phyloP scores from a whole-genome alignment of 306 rosid species.

The Castanea sativa region DNA sequence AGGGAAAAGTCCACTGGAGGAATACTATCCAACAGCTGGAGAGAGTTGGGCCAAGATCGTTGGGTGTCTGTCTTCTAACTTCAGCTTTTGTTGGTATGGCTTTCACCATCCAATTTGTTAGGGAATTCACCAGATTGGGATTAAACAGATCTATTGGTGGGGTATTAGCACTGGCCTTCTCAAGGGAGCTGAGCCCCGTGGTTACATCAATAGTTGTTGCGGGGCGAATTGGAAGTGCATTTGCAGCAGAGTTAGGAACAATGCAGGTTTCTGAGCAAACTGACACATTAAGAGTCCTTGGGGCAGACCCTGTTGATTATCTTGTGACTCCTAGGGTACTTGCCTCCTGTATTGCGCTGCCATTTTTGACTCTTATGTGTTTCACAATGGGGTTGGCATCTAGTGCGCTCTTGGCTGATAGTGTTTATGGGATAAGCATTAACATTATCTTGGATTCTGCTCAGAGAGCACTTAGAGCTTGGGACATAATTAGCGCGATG shows the following conservation, averaged over 20 bases:
- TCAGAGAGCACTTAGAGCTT: slow-evolving; percentile 64
- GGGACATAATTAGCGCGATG: slow-evolving; percentile 95
- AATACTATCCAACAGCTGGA: slow-evolving; percentile 88
- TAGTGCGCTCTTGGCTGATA: slow-evolving; percentile 81
- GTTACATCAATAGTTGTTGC: slow-evolving; percentile 89
- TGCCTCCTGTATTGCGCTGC: slow-evolving; percentile 75
- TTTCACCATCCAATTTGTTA: slow-evolving; percentile 86
- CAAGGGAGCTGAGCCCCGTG: slow-evolving; percentile 97
- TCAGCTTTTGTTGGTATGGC: slow-evolving; percentile 99
- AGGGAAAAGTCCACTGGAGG: slow-evolving; percentile 82
- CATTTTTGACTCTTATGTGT: slow-evolving; percentile 81
- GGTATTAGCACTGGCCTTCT: slow-evolving; percentile 90
- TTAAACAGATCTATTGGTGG: slow-evolving; percentile 93
- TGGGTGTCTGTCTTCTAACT: slow-evolving; percentile 92
- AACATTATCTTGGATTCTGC: slow-evolving; percentile 95
- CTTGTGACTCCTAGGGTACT: slow-evolving; percentile 93
- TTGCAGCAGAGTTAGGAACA: slow-evolving; percentile 95
- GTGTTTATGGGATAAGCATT: slow-evolving; percentile 82
- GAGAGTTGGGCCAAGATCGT: slow-evolving; percentile 91
- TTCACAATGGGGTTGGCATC: slow-evolving; percentile 90
- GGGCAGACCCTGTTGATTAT: slow-evolving; percentile 86
- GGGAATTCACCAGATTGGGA: slow-evolving; percentile 91
- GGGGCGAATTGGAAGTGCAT: slow-evolving; percentile 95
- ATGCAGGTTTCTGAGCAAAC: slow-evolving; percentile 99
- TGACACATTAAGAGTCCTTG: slow-evolving; percentile 86